phyloP scores from a whole-genome alignment of 345 rosid species.

The Brassica rapa region DNA sequence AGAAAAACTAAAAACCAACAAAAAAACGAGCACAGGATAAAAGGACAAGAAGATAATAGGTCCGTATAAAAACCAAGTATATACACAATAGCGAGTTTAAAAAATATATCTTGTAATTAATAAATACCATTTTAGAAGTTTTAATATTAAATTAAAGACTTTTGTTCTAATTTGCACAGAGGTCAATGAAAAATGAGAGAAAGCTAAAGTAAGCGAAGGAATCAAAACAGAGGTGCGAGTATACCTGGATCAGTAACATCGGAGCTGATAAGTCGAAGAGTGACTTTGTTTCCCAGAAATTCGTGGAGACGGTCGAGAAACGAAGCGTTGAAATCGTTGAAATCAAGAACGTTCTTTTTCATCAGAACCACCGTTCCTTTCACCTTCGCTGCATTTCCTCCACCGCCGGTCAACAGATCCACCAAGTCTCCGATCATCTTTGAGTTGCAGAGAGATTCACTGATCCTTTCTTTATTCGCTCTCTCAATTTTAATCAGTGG shows the following conservation, averaged over 20 bases:
- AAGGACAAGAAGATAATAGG: conserved; percentile 1
- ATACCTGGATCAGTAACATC: conserved; percentile 48
- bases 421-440: conserved; percentile 36
- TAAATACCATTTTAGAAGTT: not conserved
- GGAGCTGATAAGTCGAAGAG: conserved; percentile 77
- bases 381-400: conserved; percentile 42
- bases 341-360: conserved; percentile 86
- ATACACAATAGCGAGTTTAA: conserved; percentile 4
- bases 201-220: not conserved
- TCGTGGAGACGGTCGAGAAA: conserved; percentile 67
- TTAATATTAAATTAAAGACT: not conserved
- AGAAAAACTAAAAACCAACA: not conserved
- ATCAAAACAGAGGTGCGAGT: not conserved
- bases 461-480: not conserved
- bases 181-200: not conserved
- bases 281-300: conserved; percentile 57
- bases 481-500: not conserved
- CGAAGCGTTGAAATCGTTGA: conserved; percentile 72
- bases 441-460: not conserved
- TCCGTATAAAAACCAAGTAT: conserved; percentile 16
- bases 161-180: not conserved
- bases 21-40: not conserved
- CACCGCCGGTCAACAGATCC: conserved; percentile 38
- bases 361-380: conserved; percentile 75
- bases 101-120: not conserved